Base-by-base conservation (phyloP, 1,284 basidiomycete genomes). In the Ustilago trichophora region DNA sequence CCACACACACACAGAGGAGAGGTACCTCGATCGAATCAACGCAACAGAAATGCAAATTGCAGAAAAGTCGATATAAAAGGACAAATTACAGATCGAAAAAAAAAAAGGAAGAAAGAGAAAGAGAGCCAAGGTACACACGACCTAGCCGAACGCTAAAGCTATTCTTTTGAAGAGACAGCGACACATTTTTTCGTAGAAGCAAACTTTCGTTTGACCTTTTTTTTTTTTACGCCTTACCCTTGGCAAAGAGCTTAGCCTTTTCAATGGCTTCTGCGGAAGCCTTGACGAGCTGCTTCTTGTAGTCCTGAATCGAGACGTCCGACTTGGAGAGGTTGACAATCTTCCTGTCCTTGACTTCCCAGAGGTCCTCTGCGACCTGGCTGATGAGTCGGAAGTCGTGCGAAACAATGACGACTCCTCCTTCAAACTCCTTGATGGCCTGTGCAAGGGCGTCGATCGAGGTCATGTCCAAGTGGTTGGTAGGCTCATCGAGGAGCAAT, bases 391-490 rank as follows among this genome's bases (percentile, higher is more conserved):
- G 55, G 54, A 81, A 78, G 63, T 78, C 76, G 71, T 75, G 72
- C 57, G 69, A 80, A 8, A 80, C 78, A 41, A 80, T 77, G 21
- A 81, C 95, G 45, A 98, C 96, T 82, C 95, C 95, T 63, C 96
- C 95, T 80, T 92, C 90, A 82, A 93, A 98, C 81, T 91, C 91
- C 84, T 96, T 96, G 86, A 98, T 98, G 45, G 95, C 94, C 26
- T 83, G 82, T 6, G 94, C 95, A 37, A 98, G 87, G 4, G 96
- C 93, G 82, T 98, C 94, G 82, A 98, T 98, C 16, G 93, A 95
- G 57, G 86, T 88, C 91, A 94, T 93, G 81, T 95, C 92, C 86
- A 83, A 69, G 82, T 95, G 92, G 82, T 94, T 95, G 27, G 92
- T 95, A 36, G 92, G 92, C 62, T 81, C 81, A 56, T 83, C 83